Conservation (phyloP, 805 yeast species). For the Myxozyma nipponensis region DNA sequence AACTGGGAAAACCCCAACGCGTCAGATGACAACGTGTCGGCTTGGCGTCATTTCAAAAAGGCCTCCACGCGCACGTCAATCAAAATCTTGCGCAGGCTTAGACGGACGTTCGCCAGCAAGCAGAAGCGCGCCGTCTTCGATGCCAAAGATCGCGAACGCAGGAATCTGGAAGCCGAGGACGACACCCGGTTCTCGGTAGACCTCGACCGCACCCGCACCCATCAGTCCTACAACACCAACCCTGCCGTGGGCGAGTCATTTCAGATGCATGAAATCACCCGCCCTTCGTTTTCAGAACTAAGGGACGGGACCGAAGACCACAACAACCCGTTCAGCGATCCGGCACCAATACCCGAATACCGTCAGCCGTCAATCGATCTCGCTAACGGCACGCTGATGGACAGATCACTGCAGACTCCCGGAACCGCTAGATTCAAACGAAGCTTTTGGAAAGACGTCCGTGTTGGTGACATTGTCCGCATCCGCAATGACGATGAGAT, state of each 20-base stretch:
- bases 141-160: constrained; percentile 12
- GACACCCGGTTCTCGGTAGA: constrained; percentile 16
- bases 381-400: constrained; percentile 30
- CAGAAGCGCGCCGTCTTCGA: constrained; percentile 15
- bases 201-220: constrained; percentile 7
- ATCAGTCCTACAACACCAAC: constrained; percentile 3
- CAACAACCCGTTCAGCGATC: constrained; percentile 10
- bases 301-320: not conserved
- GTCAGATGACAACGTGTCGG: constrained; percentile 48
- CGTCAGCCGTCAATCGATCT: constrained; percentile 26
- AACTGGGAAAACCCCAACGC: constrained; percentile 60
- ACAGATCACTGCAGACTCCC: constrained; percentile 36
- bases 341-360: constrained; percentile 1
- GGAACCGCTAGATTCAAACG: constrained; percentile 45
- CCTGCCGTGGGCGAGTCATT: constrained; percentile 15
- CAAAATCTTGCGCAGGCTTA: constrained; percentile 6
- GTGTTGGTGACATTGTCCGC: constrained; percentile 70
- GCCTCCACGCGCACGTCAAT: constrained; percentile 39
- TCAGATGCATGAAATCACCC: constrained; percentile 24
- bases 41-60: constrained; percentile 71
- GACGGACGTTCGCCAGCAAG: constrained; percentile 12
- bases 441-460: constrained; percentile 66
- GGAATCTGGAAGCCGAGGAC: constrained; percentile 8
- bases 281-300: constrained; percentile 8
- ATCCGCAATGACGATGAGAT: constrained; percentile 67